These are phyloP conservation scores for Suillus americanus DNA, from an alignment of 768 basidiomycete species.

Conservation along the genomic window DNA sequence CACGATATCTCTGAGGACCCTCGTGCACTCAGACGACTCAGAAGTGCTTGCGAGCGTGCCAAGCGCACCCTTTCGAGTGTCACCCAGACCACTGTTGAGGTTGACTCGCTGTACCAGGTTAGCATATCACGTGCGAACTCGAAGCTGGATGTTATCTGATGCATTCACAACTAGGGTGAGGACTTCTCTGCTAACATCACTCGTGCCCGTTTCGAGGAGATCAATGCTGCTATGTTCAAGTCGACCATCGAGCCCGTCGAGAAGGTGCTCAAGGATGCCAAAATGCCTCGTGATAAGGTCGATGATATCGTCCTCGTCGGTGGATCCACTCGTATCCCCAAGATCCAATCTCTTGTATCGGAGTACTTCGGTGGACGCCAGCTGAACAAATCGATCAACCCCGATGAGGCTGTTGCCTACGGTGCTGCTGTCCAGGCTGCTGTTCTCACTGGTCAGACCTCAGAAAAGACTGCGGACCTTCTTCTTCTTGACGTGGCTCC, in stretches of 20 bases:
- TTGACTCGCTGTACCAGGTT: conserved; percentile 96
- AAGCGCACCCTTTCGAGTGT: conserved; percentile 99
- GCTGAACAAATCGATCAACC: conserved; percentile 99
- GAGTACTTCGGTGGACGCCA: conserved; percentile 98
- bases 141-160: conserved; percentile 8
- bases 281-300: conserved; percentile 96
- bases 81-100: conserved; percentile 98
- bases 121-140: conserved; percentile 15
- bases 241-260: conserved; percentile 98
- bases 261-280: conserved; percentile 98
- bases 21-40: conserved; percentile 93
- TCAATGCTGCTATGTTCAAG: conserved; percentile 93
- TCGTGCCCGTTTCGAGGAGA: conserved; percentile 99
- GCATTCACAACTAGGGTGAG: conserved; percentile 61
- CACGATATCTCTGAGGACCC: conserved; percentile 96
- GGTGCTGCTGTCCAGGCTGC: conserved; percentile 99
- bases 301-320: conserved; percentile 99
- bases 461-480: conserved; percentile 98
- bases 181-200: conserved; percentile 99
- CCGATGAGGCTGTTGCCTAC: conserved; percentile 99
- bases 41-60: conserved; percentile 98
- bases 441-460: conserved; percentile 97
- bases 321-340: conserved; percentile 99
- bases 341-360: conserved; percentile 96
- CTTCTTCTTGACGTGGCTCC: conserved; percentile 98